Evolutionary conservation across 495 filamentous ascomycete genomes (phyloP).

Genomic region (Lentithecium fluviatile): DNA sequence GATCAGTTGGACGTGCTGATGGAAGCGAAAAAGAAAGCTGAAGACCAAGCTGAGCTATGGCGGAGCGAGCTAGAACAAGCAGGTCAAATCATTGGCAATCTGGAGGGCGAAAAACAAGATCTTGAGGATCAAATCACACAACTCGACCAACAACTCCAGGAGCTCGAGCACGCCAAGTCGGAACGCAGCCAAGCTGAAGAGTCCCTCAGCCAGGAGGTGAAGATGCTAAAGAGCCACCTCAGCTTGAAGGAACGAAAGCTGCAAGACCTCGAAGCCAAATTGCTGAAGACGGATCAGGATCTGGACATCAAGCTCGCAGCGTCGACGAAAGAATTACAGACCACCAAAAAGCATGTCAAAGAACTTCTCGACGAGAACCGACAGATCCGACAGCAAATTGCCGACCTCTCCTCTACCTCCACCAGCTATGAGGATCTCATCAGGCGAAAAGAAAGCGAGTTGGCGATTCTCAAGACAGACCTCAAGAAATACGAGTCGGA

Average conservation of each 20-base stretch:
- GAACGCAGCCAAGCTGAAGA: constrained; percentile 71
- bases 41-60: constrained; percentile 77
- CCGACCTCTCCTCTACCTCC: constrained; percentile 84
- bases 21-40: constrained; percentile 81
- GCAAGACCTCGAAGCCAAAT: constrained; percentile 79
- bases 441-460: constrained; percentile 88
- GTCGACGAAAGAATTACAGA: constrained; percentile 78
- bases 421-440: constrained; percentile 93
- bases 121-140: constrained; percentile 64
- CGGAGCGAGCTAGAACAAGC: constrained; percentile 87
- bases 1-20: constrained; percentile 89
- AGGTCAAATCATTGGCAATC: constrained; percentile 73
- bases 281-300: constrained; percentile 84
- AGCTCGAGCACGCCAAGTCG: constrained; percentile 64
- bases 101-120: constrained; percentile 81
- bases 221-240: constrained; percentile 89
- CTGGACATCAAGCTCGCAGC: constrained; percentile 80
- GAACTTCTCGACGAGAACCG: constrained; percentile 80
- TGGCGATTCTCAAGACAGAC: constrained; percentile 79
- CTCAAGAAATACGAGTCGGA: constrained; percentile 75
- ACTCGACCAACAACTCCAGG: constrained; percentile 64
- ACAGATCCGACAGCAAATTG: constrained; percentile 79
- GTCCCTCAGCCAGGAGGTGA: constrained; percentile 73
- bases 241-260: constrained; percentile 86
- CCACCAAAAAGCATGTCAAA: constrained; percentile 65